A percentile compares a stretch with the other conserved stretches of the same genome.
Conservation (phyloP, 2,329 filamentous ascomycete genomes). For the Colletotrichum godetiae region DNA sequence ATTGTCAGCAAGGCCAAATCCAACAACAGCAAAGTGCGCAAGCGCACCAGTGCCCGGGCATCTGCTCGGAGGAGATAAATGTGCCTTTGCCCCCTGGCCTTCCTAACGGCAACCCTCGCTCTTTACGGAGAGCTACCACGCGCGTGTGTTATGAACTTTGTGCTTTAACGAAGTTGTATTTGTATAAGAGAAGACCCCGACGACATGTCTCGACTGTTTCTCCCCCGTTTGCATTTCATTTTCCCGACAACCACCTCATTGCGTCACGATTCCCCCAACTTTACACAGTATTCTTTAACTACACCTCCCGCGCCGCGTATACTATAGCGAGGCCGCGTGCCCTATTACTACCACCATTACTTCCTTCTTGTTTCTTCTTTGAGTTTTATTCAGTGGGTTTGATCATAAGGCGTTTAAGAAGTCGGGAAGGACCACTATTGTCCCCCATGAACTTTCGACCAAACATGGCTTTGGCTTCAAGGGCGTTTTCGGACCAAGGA, state of each 20-base stretch:
- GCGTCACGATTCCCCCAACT: slow-evolving; percentile 6
- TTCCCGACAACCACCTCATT: not conserved
- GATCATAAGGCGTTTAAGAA: slow-evolving; percentile 18
- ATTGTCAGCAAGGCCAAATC: slow-evolving; percentile 43
- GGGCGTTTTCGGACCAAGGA: slow-evolving; percentile 3
- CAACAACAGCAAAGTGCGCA: slow-evolving; percentile 42
- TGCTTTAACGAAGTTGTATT: slow-evolving; percentile 28
- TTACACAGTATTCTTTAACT: slow-evolving; percentile 23
- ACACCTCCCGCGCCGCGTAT: not conserved
- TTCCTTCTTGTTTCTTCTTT: slow-evolving; percentile 10
- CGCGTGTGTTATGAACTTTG: slow-evolving; percentile 9
- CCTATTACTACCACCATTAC: not conserved
- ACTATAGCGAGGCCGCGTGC: slow-evolving; percentile 10
- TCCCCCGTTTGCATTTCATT: not conserved
- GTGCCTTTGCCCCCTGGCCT: slow-evolving; percentile 22
- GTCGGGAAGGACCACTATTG: not conserved
- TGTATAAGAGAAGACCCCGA: slow-evolving; percentile 11
- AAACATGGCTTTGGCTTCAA: slow-evolving; percentile 7
- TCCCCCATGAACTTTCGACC: not conserved
- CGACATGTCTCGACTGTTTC: not conserved
- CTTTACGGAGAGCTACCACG: not conserved
- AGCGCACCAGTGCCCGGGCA: slow-evolving; percentile 45
- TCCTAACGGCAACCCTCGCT: not conserved
- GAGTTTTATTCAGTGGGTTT: not conserved
- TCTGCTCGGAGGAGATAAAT: slow-evolving; percentile 46